phyloP scores from a whole-genome alignment of 1,284 basidiomycete genomes.

The Leccinum insolens region DNA sequence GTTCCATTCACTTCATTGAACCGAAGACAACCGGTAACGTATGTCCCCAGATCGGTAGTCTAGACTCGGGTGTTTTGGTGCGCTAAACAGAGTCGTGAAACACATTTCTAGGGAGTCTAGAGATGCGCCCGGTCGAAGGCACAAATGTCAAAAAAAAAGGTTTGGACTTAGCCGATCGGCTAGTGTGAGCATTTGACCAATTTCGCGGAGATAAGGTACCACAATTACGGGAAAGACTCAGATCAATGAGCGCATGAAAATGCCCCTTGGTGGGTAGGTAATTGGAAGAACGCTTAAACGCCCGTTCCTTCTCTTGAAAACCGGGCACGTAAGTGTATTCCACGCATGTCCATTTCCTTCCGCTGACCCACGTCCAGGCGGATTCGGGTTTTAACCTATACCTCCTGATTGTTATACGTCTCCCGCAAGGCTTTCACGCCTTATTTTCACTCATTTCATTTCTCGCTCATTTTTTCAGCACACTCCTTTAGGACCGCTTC shows the following conservation, averaged over 20 bases:
- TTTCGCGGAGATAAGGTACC: constrained; percentile 29
- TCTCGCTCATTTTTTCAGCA: constrained; percentile 31
- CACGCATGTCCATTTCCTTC: not conserved
- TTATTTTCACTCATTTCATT: constrained; percentile 15
- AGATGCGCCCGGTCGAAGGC: not conserved
- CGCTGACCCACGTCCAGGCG: constrained; percentile 15
- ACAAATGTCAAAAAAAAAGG: not conserved
- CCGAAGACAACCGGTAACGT: not conserved
- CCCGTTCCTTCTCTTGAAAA: constrained; percentile 7
- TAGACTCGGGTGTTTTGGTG: constrained; percentile 4
- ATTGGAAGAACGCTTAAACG: constrained; percentile 6
- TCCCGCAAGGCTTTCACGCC: constrained; percentile 12
- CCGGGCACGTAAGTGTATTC: constrained; percentile 13
- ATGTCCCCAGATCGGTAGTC: not conserved
- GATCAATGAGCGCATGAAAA: constrained; percentile 10
- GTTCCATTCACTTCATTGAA: not conserved
- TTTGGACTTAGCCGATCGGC: constrained; percentile 14
- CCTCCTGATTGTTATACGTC: not conserved
- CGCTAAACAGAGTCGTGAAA: not conserved
- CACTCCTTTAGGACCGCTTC: constrained; percentile 19
- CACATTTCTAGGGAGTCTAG: not conserved
- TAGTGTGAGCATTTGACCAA: not conserved
- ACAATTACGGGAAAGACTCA: not conserved
- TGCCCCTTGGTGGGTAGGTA: not conserved
- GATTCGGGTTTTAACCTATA: not conserved